Base-by-base conservation (phyloP, 768 basidiomycete species). In the Hemileccinum impolitum region DNA sequence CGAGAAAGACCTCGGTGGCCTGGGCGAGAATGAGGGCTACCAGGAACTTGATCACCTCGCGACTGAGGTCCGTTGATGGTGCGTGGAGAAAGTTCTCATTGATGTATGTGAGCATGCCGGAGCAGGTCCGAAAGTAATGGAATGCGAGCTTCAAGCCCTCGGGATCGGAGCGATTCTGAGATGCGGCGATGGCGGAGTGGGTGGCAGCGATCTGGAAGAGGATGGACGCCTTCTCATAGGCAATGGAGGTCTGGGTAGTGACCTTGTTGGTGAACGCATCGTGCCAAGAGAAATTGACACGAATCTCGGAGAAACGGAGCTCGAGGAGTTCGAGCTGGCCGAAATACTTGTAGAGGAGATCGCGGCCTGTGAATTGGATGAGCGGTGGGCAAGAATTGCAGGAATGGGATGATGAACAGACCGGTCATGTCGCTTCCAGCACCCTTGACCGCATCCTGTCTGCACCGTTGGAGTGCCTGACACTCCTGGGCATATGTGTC, bases 71-170 rank as follows among this genome's bases (percentile, higher is more conserved):
- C 2, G 91, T 96, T 18, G 90, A 93, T 0, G 96, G 96, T 0
- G 95, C 96, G 60, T 99, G 96, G 0, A 99, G 74, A 68, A 99
- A 99, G 78, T 99, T 97, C 69, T 99, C 96, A 72, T 98, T 97
- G 75, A 99, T 94, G 67, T 98, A 99, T 6, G 85, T 92, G 62
- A 97, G 82, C 92, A 99, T 96, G 17, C 96, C 96, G 3, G 94
- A 91, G 36, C 89, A 85, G 11, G 88, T 83, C 15, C 87, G 76
- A 60, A 92, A 90, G 70, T 92, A 94, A 70, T 91, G 82, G 72
- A 96, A 99, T 0, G 95, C 83, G 30, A 92, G 82, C 70, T 96
- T 98, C 60, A 92, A 69, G 17, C 94, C 94, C 67, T 97, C 93
- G 1, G 92, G 90, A 47, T 93, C 88, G 1, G 86, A 84, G 45